Evolutionary conservation across 31 red algal species (phyloP).

Genomic region (Endocladia muricata): DNA sequence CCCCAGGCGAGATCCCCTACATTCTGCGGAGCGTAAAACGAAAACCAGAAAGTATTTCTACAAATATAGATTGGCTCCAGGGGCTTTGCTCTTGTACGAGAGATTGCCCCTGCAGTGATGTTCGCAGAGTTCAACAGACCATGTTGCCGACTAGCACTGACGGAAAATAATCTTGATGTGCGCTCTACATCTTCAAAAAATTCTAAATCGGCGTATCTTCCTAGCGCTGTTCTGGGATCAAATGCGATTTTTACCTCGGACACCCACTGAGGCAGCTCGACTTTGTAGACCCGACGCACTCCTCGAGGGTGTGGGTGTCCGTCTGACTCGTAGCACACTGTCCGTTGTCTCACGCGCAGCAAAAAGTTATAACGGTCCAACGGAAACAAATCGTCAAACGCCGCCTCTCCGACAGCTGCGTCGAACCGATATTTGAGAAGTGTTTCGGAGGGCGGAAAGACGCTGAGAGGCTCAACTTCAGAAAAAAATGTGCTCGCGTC

Average conservation of each 20-base stretch:
- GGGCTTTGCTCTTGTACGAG: not conserved
- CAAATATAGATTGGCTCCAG: slow-evolving; percentile 6
- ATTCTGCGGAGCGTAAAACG: slow-evolving; percentile 43
- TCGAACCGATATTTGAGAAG: slow-evolving; percentile 46
- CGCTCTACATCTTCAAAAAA: slow-evolving; percentile 22
- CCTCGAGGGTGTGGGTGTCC: slow-evolving; percentile 23
- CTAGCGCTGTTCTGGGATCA: slow-evolving; percentile 25
- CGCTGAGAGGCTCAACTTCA: slow-evolving; percentile 18
- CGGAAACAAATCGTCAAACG: slow-evolving; percentile 22
- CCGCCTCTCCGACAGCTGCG: slow-evolving; percentile 7
- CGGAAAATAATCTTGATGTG: slow-evolving; percentile 15
- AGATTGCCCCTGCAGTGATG: not conserved
- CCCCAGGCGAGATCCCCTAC: slow-evolving; percentile 39
- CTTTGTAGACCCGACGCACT: not conserved
- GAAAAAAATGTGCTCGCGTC: slow-evolving; percentile 17
- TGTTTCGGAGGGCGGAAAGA: slow-evolving; percentile 21
- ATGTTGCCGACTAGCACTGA: not conserved
- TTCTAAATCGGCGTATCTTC: slow-evolving; percentile 30
- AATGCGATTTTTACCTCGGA: slow-evolving; percentile 21
- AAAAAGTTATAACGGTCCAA: slow-evolving; percentile 41
- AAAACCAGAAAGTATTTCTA: slow-evolving; percentile 37
- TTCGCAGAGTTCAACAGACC: not conserved
- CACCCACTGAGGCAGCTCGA: slow-evolving; percentile 32
- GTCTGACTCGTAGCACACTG: slow-evolving; percentile 21
- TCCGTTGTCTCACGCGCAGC: slow-evolving; percentile 36